phyloP scores from a whole-genome alignment of 2,329 filamentous ascomycete genomes.

The Aspergillus proliferans region DNA sequence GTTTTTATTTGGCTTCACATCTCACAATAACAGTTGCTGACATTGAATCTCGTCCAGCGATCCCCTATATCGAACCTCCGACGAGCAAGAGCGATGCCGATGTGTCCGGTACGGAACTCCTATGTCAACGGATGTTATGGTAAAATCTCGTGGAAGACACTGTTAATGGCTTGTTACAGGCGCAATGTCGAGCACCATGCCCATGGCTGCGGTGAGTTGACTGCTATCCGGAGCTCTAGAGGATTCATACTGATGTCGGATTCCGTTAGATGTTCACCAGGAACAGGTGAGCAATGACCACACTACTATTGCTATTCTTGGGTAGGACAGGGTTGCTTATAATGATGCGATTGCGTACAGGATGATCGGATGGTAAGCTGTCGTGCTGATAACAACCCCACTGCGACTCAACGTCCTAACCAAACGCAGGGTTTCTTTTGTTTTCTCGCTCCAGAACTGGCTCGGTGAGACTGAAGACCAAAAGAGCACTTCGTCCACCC shows the following conservation, averaged over 20 bases:
- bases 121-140: neutral
- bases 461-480: slow-evolving; percentile 44
- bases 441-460: slow-evolving; percentile 45
- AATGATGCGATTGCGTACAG: slow-evolving; percentile 29
- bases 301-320: neutral
- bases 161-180: slow-evolving; percentile 33
- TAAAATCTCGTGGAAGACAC: neutral
- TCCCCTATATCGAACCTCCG: slow-evolving; percentile 76
- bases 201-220: slow-evolving; percentile 73
- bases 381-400: neutral
- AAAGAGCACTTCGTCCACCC: slow-evolving; percentile 59
- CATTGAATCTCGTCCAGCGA: slow-evolving; percentile 51
- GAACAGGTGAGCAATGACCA: slow-evolving; percentile 59
- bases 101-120: slow-evolving; percentile 55
- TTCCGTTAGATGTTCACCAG: slow-evolving; percentile 69
- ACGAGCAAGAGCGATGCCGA: slow-evolving; percentile 60
- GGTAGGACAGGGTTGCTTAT: slow-evolving; percentile 4
- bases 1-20: neutral
- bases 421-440: slow-evolving; percentile 38
- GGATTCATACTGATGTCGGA: slow-evolving; percentile 13
- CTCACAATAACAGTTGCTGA: slow-evolving; percentile 3
- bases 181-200: slow-evolving; percentile 69
- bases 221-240: slow-evolving; percentile 5
- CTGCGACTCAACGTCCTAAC: slow-evolving; percentile 11
- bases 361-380: slow-evolving; percentile 56